A percentile compares a stretch with the other conserved stretches of the same genome.
Evolutionary conservation across 768 basidiomycete species (phyloP).

Genomic region (Leccinum arenicola): DNA sequence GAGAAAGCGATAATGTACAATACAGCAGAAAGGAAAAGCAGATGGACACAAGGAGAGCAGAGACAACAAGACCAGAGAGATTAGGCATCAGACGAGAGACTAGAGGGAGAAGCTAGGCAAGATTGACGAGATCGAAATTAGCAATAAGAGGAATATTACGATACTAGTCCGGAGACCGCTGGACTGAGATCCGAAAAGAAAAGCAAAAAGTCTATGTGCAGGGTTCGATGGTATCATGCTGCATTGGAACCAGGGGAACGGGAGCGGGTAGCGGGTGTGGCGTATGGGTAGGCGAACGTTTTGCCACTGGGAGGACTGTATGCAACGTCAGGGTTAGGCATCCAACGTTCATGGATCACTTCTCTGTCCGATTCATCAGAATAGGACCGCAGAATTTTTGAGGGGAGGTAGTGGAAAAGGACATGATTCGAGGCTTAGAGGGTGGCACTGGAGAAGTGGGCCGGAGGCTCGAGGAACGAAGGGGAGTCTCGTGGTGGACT

Average conservation of each 20-base stretch:
- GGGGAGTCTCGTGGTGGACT: constrained; percentile 29
- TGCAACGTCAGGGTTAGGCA: constrained; percentile 45
- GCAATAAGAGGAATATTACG: constrained; percentile 35
- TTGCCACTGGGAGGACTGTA: constrained; percentile 38
- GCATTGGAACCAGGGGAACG: constrained; percentile 35
- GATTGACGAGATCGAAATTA: constrained; percentile 31
- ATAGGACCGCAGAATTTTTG: constrained; percentile 58
- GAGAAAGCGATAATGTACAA: constrained; percentile 28
- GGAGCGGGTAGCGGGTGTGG: constrained; percentile 23
- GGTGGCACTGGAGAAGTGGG: constrained; percentile 31
- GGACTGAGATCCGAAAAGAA: constrained; percentile 27
- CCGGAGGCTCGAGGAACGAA: constrained; percentile 29
- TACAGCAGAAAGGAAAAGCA: constrained; percentile 24
- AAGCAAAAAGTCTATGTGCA: constrained; percentile 21
- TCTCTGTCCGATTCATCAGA: constrained; percentile 62
- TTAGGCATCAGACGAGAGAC: constrained; percentile 12
- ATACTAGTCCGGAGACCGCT: constrained; percentile 28
- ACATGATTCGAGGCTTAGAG: constrained; percentile 49
- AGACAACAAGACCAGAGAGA: constrained; percentile 16
- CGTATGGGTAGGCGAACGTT: constrained; percentile 26
- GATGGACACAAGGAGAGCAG: constrained; percentile 31
- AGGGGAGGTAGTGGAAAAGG: constrained; percentile 45
- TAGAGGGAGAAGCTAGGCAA: constrained; percentile 18
- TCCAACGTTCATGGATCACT: constrained; percentile 63
- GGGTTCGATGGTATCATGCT: constrained; percentile 26